Conservation (phyloP, 768 basidiomycete genomes). For the Termitomyces titanicus region DNA sequence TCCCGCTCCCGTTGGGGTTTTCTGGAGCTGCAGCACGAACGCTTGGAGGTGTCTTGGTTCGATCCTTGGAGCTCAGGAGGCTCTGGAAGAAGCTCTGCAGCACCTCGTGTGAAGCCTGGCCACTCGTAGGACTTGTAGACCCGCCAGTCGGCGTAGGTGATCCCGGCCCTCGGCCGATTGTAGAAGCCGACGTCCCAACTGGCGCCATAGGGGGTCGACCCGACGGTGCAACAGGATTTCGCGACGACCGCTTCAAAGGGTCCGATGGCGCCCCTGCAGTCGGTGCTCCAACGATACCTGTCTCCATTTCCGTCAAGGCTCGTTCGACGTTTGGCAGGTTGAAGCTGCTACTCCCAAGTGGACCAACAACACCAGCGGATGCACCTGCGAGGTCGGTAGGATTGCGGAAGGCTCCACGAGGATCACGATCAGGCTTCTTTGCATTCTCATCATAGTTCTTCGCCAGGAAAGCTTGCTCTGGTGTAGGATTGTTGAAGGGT, state of each 20-base stretch:
- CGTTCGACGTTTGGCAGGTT: slow-evolving; percentile 85
- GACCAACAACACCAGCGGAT: slow-evolving; percentile 84
- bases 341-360: slow-evolving; percentile 84
- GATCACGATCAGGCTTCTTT: slow-evolving; percentile 88
- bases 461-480: slow-evolving; percentile 88
- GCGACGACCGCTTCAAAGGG: slow-evolving; percentile 16
- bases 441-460: slow-evolving; percentile 91
- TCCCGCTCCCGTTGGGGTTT: slow-evolving; percentile 31
- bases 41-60: slow-evolving; percentile 2
- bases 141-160: slow-evolving; percentile 31
- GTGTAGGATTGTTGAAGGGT: slow-evolving; percentile 75
- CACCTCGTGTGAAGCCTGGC: slow-evolving; percentile 78
- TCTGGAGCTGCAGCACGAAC: slow-evolving; percentile 12
- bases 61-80: slow-evolving; percentile 61
- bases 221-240: slow-evolving; percentile 29
- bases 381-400: slow-evolving; percentile 56
- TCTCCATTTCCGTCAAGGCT: slow-evolving; percentile 87
- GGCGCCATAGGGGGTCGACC: slow-evolving; percentile 37
- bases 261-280: slow-evolving; percentile 22
- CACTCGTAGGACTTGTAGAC: slow-evolving; percentile 43
- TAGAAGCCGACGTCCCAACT: slow-evolving; percentile 31
- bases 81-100: slow-evolving; percentile 88
- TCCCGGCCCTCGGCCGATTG: slow-evolving; percentile 31
- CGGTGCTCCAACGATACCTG: slow-evolving; percentile 35
- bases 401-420: slow-evolving; percentile 82